Percentiles rank a stretch among this genome's conserved stretches.
These are phyloP conservation scores for Skeletonema potamos DNA, from an alignment of 108 stramenopile species.

Conservation along the genomic window DNA sequence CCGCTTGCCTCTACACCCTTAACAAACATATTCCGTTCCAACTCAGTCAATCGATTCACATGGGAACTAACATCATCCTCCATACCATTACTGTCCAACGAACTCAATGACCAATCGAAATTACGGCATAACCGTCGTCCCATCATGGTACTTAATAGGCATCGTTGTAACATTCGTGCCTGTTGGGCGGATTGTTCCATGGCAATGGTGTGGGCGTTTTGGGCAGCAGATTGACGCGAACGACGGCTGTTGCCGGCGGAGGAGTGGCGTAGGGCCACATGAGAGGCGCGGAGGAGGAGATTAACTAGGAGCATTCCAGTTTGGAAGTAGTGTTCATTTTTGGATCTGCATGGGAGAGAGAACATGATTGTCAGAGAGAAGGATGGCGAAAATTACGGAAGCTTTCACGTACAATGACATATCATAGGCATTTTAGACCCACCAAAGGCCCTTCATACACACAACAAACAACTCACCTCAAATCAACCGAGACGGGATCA, in stretches of 20 bases:
- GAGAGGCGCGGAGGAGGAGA: slow-evolving; percentile 44
- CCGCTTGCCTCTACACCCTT: slow-evolving; percentile 50
- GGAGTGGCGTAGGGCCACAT: slow-evolving; percentile 47
- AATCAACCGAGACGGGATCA: slow-evolving; percentile 62
- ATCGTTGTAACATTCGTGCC: slow-evolving; percentile 39
- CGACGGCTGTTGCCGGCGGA: not conserved
- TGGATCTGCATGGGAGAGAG: slow-evolving; percentile 43
- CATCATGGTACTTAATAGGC: slow-evolving; percentile 50
- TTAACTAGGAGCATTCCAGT: slow-evolving; percentile 53
- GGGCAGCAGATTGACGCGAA: not conserved
- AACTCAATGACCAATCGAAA: slow-evolving; percentile 66
- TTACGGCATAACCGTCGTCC: slow-evolving; percentile 59
- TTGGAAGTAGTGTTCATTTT: slow-evolving; percentile 67
- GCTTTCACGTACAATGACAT: not conserved
- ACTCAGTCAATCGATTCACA: slow-evolving; percentile 41
- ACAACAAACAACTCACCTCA: slow-evolving; percentile 49
- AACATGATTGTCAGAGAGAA: no score
- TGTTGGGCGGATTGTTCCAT: slow-evolving; percentile 39
- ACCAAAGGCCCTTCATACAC: not conserved
- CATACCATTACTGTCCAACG: slow-evolving; percentile 26
- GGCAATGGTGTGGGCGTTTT: slow-evolving; percentile 34
- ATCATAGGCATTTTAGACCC: not conserved
- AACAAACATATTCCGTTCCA: slow-evolving; percentile 59
- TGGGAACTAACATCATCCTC: slow-evolving; percentile 62
- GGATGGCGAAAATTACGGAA: not conserved